Base-by-base conservation (phyloP, 2,329 filamentous ascomycete species). In the Thelonectria rubi region DNA sequence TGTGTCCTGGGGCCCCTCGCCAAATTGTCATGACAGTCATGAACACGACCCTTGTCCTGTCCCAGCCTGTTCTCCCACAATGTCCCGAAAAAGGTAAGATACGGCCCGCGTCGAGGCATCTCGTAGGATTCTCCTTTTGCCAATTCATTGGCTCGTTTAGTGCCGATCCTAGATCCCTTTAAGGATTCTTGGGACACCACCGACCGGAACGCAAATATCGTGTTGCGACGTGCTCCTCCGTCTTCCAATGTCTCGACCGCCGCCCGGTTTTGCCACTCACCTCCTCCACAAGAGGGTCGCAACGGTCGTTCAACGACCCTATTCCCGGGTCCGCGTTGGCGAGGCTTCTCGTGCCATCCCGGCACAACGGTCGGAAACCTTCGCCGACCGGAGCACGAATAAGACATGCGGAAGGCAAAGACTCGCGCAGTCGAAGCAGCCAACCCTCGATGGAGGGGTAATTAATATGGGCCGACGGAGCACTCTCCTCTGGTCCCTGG, bases 351-450 rank as follows among this genome's bases (percentile, higher is more conserved):
- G 42, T 60, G 40, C 40, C 32, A 55, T 56, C 34, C 53, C 39
- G 14, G 47, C 37, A 48, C 24, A 51, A 40, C 47, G 32, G 32
- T 52, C 21, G 42, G 17, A 42, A 43, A 34, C 47, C 46, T 63
- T 62, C 30, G n/a, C 30, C 53, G 30, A 50, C 47, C 39, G 26
- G 26, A 40, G 15, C 32, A 10, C 3, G 39, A 59, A 57, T 65
- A 55, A 63, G 59, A 66, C 63, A 66, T 65, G 62, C 64, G 61
- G 57, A 42, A 18, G 10, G 47, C 30, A 24, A 8, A 30, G 26
- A 30, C 17, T 30, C 42, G 4, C 14, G 43, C 46, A 50, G 47
- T 46, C 53, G 46, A 45, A 48, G 34, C 21, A 50, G 45, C 32
- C 40, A 40, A n/a, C 51, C 15, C 18, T 48, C 56, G 26, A 47